Evolutionary conservation across 2,329 filamentous ascomycete species (phyloP).

Genomic region (Phoma sp.): DNA sequence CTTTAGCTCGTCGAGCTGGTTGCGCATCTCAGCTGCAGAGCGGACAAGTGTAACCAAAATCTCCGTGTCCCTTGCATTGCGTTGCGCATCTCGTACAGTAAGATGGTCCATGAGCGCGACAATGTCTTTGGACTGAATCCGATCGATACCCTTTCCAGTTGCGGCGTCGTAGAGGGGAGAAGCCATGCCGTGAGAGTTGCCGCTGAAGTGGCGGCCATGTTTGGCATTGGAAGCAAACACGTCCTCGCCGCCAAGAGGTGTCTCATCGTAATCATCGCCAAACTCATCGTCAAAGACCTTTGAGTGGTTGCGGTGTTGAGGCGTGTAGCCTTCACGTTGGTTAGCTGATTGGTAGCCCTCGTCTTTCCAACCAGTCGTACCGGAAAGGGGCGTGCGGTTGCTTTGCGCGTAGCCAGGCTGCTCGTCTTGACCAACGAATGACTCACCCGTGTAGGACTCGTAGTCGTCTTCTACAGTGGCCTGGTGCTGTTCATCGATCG

Average conservation of each 20-base stretch:
- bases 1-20: conserved; percentile 94
- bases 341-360: conserved; percentile 91
- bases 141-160: conserved; percentile 85
- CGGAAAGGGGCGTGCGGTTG: conserved; percentile 49
- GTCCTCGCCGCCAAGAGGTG: conserved; percentile 53
- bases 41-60: conserved; percentile 94
- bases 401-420: conserved; percentile 40
- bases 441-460: conserved; percentile 43
- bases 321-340: conserved; percentile 61
- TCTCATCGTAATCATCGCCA: conserved; percentile 58
- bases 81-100: conserved; percentile 94
- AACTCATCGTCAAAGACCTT: conserved; percentile 63
- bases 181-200: conserved; percentile 88
- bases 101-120: conserved; percentile 98
- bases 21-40: conserved; percentile 95
- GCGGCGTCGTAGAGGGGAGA: conserved; percentile 91
- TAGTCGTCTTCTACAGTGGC: conserved; percentile 50
- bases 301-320: conserved; percentile 55
- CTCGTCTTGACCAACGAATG: conserved; percentile 45
- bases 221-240: conserved; percentile 53
- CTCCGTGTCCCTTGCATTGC: conserved; percentile 94
- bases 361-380: conserved; percentile 68
- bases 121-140: conserved; percentile 95
- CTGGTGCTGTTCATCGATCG: conserved; percentile 42
- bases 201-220: conserved; percentile 76